These are phyloP conservation scores for Cochlearia excelsa DNA, from an alignment of 345 rosid species.

Conservation along the genomic window DNA sequence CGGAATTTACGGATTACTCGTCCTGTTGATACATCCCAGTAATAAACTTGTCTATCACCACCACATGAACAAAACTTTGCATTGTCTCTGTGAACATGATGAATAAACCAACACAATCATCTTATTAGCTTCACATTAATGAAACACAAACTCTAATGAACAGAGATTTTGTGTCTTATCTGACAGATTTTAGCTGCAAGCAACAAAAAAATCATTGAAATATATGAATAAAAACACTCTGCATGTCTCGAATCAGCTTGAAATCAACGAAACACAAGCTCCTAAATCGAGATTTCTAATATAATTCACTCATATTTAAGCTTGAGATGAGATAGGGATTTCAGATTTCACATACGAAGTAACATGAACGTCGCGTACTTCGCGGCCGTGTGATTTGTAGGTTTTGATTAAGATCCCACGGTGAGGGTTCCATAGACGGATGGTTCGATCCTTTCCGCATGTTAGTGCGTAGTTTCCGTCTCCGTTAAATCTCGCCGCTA, in stretches of 20 bases:
- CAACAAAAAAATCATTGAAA: not conserved
- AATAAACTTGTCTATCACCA: conserved; percentile 88
- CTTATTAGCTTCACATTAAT: conserved; percentile 3
- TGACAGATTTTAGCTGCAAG: conserved; percentile 9
- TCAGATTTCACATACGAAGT: conserved; percentile 48
- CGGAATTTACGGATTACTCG: conserved; percentile 89
- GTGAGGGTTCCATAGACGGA: conserved; percentile 98
- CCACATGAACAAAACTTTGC: conserved; percentile 88
- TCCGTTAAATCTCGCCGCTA: conserved; percentile 82
- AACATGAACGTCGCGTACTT: conserved; percentile 95
- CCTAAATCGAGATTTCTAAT: not conserved
- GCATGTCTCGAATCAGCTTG: not conserved
- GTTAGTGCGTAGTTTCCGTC: conserved; percentile 93
- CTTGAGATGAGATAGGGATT: not conserved
- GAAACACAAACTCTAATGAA: not conserved
- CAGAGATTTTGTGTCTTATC: no score
- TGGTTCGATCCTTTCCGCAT: conserved; percentile 96
- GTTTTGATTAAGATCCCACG: conserved; percentile 90
- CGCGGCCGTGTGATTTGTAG: conserved; percentile 95
- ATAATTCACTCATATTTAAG: not conserved
- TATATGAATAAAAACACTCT: not conserved
- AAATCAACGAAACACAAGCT: not conserved
- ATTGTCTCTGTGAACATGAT: conserved; percentile 52
- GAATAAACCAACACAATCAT: not conserved
- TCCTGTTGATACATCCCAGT: conserved; percentile 95